Base-by-base conservation (phyloP, 768 basidiomycete species). In the Rhizopogon roseolus region DNA sequence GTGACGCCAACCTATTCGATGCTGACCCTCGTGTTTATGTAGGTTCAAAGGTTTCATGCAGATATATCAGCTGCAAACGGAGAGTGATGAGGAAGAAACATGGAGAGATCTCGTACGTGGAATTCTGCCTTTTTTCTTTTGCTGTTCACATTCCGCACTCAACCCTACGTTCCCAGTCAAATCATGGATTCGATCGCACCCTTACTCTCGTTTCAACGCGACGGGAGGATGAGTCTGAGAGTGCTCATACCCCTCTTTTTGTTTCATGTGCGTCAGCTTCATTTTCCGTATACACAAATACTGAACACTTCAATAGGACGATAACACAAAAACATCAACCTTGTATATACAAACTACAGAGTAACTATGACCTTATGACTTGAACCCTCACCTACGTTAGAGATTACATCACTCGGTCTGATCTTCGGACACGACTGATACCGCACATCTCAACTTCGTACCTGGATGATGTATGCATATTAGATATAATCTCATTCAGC, bases 1-100 rank as follows among this genome's bases (percentile, higher is more conserved):
- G 11, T 22, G 44, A 32, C 39, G 5, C 28, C 13, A 38, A 51
- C 34, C 9, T 41, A 17, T 25, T 14, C 11, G 49, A 36, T 14
- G 34, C 48, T 51, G 9, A 48, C 5, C 52, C 22, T 45, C 42
- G 1, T 17, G 22, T 14, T 38, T 14, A 19, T 41, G 14, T 49
- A 91, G 89, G 16, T 82, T 89, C 64, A 85, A 85, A 64, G 89
- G 90, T 2, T 91, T 93, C 63, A 64, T 90, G 64, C 88, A 91
- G 64, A 81, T 92, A 52, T 92, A 91, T 62, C 86, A 89, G 61
- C 70, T 91, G n/a, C 90, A 93, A 66, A 90, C 88, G 1, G 86
- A 89, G 60, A 88, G 82, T 57, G 90, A 91, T 57, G 87, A 90
- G 59, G 84, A 84, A 65, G 88, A 93, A 70, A 93, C 90, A 7